Conservation (phyloP, 805 yeast species). For the Myxozyma sirexii region DNA sequence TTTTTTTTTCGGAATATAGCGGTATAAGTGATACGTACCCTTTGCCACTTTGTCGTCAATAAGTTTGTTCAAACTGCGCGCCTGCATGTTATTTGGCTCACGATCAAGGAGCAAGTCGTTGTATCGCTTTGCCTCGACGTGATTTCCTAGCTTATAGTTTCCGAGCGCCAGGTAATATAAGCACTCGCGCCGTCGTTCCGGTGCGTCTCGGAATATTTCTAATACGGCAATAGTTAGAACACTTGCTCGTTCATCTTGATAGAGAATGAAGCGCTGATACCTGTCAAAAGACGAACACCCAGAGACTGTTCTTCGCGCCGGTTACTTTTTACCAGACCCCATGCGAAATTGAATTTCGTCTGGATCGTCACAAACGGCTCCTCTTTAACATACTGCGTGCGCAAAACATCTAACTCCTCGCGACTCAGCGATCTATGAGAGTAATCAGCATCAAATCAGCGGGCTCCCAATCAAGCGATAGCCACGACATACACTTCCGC, state of each 20-base stretch:
- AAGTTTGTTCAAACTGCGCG: slow-evolving; percentile 65
- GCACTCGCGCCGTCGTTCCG: slow-evolving; percentile 84
- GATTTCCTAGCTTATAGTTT: slow-evolving; percentile 85
- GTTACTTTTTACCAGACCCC: slow-evolving; percentile 86
- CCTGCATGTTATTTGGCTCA: slow-evolving; percentile 87
- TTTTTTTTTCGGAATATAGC: background rate
- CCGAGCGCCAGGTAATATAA: slow-evolving; percentile 87
- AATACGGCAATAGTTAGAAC: background rate
- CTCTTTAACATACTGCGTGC: slow-evolving; percentile 76
- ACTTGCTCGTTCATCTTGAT: too few relatives aligned
- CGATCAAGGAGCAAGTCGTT: slow-evolving; percentile 72
- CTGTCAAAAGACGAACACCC: slow-evolving; percentile 76
- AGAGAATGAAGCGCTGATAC: too few relatives aligned
- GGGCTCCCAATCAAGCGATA: background rate
- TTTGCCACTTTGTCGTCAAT: slow-evolving; percentile 82
- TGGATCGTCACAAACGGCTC: slow-evolving; percentile 79
- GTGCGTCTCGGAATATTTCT: slow-evolving; percentile 66
- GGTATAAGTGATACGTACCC: slow-evolving; percentile 38
- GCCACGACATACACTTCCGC: slow-evolving; percentile 33
- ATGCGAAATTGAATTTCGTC: slow-evolving; percentile 89
- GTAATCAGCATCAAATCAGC: background rate
- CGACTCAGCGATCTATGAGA: slow-evolving; percentile 22
- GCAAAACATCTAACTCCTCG: slow-evolving; percentile 71
- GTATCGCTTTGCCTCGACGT: slow-evolving; percentile 80
- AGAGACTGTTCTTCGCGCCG: slow-evolving; percentile 66